These are phyloP conservation scores for Puccinia coronata DNA, from an alignment of 1,284 basidiomycete species.

Conservation along the genomic window DNA sequence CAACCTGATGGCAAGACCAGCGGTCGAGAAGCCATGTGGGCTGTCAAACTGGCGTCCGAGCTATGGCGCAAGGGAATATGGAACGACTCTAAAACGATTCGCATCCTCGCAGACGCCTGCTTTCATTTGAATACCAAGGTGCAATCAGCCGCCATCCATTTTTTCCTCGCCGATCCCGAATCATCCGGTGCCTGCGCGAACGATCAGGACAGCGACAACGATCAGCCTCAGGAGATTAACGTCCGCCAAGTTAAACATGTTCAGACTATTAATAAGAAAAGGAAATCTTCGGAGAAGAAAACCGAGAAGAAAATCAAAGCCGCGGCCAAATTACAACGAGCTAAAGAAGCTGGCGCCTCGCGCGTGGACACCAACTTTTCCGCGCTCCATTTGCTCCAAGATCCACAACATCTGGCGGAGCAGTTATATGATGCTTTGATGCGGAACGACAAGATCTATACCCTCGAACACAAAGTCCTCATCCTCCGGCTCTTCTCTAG, in stretches of 20 bases:
- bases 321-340: constrained; percentile 70
- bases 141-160: constrained; percentile 92
- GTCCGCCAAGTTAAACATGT: constrained; percentile 73
- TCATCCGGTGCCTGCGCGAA: constrained; percentile 47
- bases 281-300: constrained; percentile 75
- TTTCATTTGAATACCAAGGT: constrained; percentile 94
- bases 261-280: constrained; percentile 85
- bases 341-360: constrained; percentile 62
- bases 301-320: constrained; percentile 70
- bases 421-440: constrained; percentile 86
- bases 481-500: constrained; percentile 97
- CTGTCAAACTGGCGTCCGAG: constrained; percentile 88
- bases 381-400: constrained; percentile 87
- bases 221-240: constrained; percentile 67
- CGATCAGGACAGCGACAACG: constrained; percentile 65
- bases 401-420: constrained; percentile 94
- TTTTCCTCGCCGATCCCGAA: constrained; percentile 81
- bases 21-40: constrained; percentile 94
- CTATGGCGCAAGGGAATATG: constrained; percentile 93
- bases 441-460: constrained; percentile 85
- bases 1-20: constrained; percentile 62
- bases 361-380: constrained; percentile 75
- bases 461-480: constrained; percentile 93
- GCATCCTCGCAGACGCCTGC: constrained; percentile 86
- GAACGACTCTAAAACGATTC: constrained; percentile 90